Evolutionary conservation across 1,284 basidiomycete genomes (phyloP), one percentile per base, ranked within the genome.

Genomic region (Ustilago shanxiensis): DNA sequence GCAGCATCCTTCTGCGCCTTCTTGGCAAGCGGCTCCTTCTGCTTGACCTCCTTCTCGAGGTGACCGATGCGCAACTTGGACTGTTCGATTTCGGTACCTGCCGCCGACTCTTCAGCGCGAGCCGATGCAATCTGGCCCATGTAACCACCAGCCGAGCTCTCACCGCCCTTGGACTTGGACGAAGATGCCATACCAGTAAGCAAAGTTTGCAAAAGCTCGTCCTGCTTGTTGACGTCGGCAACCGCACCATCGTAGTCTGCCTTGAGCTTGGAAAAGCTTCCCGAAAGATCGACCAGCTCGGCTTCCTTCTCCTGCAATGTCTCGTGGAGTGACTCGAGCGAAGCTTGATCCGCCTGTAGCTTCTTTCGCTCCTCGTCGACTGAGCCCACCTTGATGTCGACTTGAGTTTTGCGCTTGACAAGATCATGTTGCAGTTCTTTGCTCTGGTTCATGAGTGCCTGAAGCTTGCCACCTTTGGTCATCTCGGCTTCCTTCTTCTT

Each of bases 81-180:
- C 84, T 97, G 95, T 83, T 97, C 92, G 65, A 94, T 93, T 82
- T 96, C 95, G 0, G 95, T 92, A 7, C 90, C 88, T 0, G 92
- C 92, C 50, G 93, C 91, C 0, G 94, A 91, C 1, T 93, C 88
- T 10, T 91, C 90, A 1, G 90, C 90, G 74, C 91, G 91, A 0
- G 95, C 94, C n/a, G 93, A 92, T 2, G 95, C 93, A 28, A 99
- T 90, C 85, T 98, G 95, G 29, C 95, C 97, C 90, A 98, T 92
- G 87, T 98, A 99, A 0, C 95, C 95, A 11, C 95, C 95, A 10
- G 94, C 92, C 9, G 76, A 80, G 29, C 86, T 85, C 4, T 91
- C 90, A 44, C 88, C 88, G 11, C 83, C 84, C 50, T 86, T 85
- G 18, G 89, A 89, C 41, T 89, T 90, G 8, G 91, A 91, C 14